A percentile compares a stretch with the other conserved stretches of the same genome.
Evolutionary conservation across 2,329 filamentous ascomycete genomes (phyloP).

Genomic region (Mycosphaerella arachidis): DNA sequence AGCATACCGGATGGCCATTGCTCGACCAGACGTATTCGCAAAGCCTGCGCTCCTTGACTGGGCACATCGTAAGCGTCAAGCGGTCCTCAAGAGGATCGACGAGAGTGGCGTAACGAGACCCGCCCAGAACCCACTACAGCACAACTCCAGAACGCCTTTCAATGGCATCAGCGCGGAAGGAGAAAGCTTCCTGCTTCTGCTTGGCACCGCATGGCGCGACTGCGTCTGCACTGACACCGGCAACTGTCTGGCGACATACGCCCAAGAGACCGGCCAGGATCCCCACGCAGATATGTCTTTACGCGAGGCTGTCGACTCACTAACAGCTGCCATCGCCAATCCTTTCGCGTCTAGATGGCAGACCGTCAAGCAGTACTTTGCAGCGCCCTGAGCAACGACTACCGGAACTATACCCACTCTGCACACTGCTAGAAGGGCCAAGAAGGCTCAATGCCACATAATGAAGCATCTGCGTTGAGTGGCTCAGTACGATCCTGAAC

Average conservation of each 20-base stretch:
- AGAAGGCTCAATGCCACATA: no score
- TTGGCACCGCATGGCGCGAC: slow-evolving; percentile 43
- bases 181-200: slow-evolving; percentile 42
- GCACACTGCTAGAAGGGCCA: no score
- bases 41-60: slow-evolving; percentile 37
- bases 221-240: slow-evolving; percentile 27
- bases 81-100: slow-evolving; percentile 36
- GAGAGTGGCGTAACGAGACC: slow-evolving; percentile 37
- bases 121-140: slow-evolving; percentile 42
- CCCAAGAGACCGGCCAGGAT: slow-evolving; percentile 1
- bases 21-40: slow-evolving; percentile 37
- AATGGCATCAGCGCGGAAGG: slow-evolving; percentile 38
- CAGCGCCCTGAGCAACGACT: not conserved
- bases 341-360: not conserved
- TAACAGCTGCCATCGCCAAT: not conserved
- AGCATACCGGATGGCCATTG: slow-evolving; percentile 43
- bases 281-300: not conserved
- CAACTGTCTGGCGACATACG: not conserved
- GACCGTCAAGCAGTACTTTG: not conserved
- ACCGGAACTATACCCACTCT: no score
- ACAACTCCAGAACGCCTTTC: slow-evolving; percentile 22
- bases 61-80: slow-evolving; percentile 40
- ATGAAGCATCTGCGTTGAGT: no score
- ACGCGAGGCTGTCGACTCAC: not conserved
- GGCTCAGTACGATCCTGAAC: no score